Conservation (phyloP, 345 rosid species). For the Jatropha curcas region DNA sequence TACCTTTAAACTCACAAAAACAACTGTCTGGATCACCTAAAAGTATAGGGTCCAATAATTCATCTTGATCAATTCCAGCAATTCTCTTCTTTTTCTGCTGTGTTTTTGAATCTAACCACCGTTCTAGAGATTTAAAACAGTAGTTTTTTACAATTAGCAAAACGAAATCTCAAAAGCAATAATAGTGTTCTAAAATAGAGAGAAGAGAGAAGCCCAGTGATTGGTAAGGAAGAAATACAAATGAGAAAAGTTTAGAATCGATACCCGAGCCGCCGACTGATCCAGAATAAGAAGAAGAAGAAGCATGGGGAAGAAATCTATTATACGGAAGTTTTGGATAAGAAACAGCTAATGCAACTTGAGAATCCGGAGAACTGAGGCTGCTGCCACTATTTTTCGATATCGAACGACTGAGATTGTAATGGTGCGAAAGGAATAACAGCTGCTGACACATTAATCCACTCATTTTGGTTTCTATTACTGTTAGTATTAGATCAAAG, state of each 20-base stretch:
- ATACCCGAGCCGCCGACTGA: constrained; percentile 15
- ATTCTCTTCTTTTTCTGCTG: constrained; percentile 41
- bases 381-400: background rate
- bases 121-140: constrained; percentile 30
- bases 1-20: constrained; percentile 86
- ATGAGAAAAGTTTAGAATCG: background rate
- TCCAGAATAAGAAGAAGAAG: constrained; percentile 15
- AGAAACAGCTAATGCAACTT: background rate
- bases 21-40: constrained; percentile 86
- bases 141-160: background rate
- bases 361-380: background rate
- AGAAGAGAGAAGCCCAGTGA: no score
- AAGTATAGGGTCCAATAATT: constrained; percentile 53
- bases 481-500: no score
- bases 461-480: background rate
- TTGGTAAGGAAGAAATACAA: background rate
- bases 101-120: constrained; percentile 37
- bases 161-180: background rate
- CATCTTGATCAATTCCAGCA: constrained; percentile 75
- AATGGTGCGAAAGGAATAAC: background rate
- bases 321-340: background rate
- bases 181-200: no score
- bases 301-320: background rate
- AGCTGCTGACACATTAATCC: constrained; percentile 10
- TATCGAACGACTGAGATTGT: background rate